Conservation (phyloP, 345 rosid genomes). For the Carallia brachiata region DNA sequence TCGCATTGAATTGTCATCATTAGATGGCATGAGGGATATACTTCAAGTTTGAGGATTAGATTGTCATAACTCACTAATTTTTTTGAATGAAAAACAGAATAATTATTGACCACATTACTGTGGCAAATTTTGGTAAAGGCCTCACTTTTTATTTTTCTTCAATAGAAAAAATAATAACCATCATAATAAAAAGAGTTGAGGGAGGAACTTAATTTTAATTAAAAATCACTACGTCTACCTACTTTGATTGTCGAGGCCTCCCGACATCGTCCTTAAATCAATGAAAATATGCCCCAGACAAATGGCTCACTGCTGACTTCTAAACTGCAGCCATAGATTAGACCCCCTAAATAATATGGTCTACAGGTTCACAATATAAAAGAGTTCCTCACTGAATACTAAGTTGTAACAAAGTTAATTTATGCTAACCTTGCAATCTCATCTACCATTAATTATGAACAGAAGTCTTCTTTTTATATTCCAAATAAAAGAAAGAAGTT, state of each 20-base stretch:
- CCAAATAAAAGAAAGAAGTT: too few species aligned
- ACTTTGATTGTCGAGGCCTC: too few species aligned
- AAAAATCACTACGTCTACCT: too few species aligned
- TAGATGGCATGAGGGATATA: too few species aligned
- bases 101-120: too few species aligned
- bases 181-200: too few species aligned
- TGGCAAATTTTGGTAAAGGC: neutral
- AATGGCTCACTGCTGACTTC: slow-evolving; percentile 13
- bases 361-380: neutral
- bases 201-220: too few species aligned
- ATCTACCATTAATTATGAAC: neutral
- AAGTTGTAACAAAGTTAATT: neutral
- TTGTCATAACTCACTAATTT: too few species aligned
- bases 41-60: neutral
- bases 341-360: neutral
- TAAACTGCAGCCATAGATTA: slow-evolving; percentile 26
- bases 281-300: slow-evolving; percentile 13
- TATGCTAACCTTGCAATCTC: neutral
- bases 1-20: too few species aligned
- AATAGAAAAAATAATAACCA: too few species aligned
- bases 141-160: too few species aligned
- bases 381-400: slow-evolving; percentile 34
- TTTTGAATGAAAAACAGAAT: too few species aligned
- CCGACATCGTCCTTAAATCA: slow-evolving; percentile 31
- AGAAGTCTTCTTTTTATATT: neutral